Conservation (phyloP, 306 rosid genomes). For the Gillenia trifoliata region DNA sequence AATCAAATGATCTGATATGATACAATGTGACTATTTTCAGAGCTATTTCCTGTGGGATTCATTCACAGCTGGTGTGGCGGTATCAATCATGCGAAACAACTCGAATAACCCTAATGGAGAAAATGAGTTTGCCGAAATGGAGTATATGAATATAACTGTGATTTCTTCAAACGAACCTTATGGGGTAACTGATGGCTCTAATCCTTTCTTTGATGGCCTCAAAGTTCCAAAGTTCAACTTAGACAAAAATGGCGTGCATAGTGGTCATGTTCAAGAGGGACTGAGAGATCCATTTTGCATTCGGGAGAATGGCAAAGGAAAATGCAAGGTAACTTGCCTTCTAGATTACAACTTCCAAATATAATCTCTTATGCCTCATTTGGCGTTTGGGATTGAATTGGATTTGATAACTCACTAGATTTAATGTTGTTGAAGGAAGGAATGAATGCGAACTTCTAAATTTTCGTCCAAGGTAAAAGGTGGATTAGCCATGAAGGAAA, state of each 20-base stretch:
- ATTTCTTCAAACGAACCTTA: conserved; percentile 85
- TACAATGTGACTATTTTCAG: conserved; percentile 33
- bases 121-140: conserved; percentile 85
- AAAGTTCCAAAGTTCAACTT: conserved; percentile 58
- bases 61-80: conserved; percentile 71
- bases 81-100: conserved; percentile 68
- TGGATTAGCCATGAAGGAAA: neutral
- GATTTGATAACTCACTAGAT: neutral
- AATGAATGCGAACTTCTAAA: neutral
- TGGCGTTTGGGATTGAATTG: neutral
- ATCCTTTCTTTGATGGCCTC: conserved; percentile 63
- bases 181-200: conserved; percentile 74
- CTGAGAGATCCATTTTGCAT: conserved; percentile 77
- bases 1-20: conserved; percentile 16
- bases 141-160: conserved; percentile 80
- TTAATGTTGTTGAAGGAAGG: neutral
- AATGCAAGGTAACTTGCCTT: conserved; percentile 53
- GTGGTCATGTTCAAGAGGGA: conserved; percentile 84
- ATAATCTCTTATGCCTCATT: neutral
- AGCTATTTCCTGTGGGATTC: conserved; percentile 96
- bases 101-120: conserved; percentile 37
- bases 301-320: conserved; percentile 67
- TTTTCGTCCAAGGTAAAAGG: neutral
- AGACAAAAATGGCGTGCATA: conserved; percentile 67
- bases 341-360: neutral